These are phyloP conservation scores for Fagus crenata DNA, from an alignment of 306 rosid species.

Conservation along the genomic window DNA sequence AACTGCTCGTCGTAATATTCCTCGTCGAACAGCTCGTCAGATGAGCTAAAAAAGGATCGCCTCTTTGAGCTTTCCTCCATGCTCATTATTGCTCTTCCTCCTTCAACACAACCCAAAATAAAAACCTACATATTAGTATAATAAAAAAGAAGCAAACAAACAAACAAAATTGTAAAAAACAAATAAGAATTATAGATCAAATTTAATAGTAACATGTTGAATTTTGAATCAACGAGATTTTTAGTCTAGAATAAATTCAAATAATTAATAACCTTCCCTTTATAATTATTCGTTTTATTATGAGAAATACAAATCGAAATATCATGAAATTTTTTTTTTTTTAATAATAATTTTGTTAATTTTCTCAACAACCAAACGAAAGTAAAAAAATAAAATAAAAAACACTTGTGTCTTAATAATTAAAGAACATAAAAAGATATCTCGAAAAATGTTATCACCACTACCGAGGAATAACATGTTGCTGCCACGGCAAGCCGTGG, in stretches of 20 bases:
- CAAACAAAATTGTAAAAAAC: not conserved
- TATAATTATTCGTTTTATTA: too few species aligned
- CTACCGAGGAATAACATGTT: conserved; percentile 79
- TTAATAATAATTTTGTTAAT: not conserved
- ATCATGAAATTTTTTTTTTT: too few species aligned
- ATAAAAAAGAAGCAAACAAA: not conserved
- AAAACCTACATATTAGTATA: not conserved
- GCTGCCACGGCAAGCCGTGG: conserved; percentile 48
- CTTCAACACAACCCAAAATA: conserved; percentile 22
- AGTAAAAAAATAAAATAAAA: not conserved
- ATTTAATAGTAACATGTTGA: not conserved
- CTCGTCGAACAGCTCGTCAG: conserved; percentile 78
- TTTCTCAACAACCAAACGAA: conserved; percentile 24
- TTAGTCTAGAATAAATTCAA: too few species aligned
- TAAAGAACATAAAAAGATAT: conserved; percentile 25
- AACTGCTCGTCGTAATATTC: conserved; percentile 87
- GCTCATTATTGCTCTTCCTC: conserved; percentile 65
- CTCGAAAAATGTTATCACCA: conserved; percentile 65
- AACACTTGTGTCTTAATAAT: not conserved
- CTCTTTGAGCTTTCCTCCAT: conserved; percentile 75
- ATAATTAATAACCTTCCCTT: too few species aligned
- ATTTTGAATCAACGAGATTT: not conserved
- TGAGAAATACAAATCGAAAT: too few species aligned
- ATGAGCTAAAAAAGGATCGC: conserved; percentile 77
- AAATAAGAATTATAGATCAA: not conserved